Percentiles rank a stretch among this genome's conserved stretches.
These are phyloP conservation scores for Volvox africanus DNA, from an alignment of 139 green algal genomes.

Conservation along the genomic window DNA sequence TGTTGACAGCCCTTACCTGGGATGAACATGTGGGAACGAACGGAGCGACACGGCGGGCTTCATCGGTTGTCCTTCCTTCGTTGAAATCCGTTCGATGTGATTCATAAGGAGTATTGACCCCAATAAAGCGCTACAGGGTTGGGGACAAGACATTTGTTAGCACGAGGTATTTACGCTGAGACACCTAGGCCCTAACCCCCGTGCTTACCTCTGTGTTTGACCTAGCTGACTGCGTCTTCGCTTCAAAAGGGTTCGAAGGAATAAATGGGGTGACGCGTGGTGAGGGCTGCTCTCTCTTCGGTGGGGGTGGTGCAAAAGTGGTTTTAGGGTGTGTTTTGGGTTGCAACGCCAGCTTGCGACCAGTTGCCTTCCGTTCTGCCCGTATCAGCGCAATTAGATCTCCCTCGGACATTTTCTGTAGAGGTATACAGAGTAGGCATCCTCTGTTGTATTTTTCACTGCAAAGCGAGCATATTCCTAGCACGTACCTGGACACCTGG, in stretches of 20 bases:
- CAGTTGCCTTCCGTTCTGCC: constrained; percentile 49
- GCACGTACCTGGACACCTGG: constrained; percentile 40
- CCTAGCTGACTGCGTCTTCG: constrained; percentile 3
- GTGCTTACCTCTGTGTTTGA: constrained; percentile 33
- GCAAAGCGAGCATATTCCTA: neutral
- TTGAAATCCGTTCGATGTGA: constrained; percentile 23
- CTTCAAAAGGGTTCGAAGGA: constrained; percentile 2
- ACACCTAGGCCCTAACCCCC: too few species aligned
- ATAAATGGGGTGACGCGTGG: neutral
- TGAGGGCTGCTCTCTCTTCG: constrained; percentile 20
- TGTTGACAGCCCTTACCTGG: constrained; percentile 5
- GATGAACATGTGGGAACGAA: constrained; percentile 34
- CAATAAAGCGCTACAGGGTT: constrained; percentile 26
- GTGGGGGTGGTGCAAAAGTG: neutral
- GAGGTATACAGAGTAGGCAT: neutral
- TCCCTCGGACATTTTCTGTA: constrained; percentile 28
- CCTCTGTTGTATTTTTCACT: neutral
- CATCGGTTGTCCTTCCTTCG: constrained; percentile 8
- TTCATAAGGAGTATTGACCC: constrained; percentile 32
- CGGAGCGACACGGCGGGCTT: constrained; percentile 6
- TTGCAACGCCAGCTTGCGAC: constrained; percentile 14
- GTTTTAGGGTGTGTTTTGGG: constrained; percentile 47
- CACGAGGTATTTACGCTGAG: too few species aligned
- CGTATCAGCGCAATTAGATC: constrained; percentile 47
- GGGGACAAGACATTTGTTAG: neutral